A percentile compares a stretch with the other conserved stretches of the same genome.
Conservation (phyloP, 352 stramenopile species). For the Phytophthora boehmeriae region DNA sequence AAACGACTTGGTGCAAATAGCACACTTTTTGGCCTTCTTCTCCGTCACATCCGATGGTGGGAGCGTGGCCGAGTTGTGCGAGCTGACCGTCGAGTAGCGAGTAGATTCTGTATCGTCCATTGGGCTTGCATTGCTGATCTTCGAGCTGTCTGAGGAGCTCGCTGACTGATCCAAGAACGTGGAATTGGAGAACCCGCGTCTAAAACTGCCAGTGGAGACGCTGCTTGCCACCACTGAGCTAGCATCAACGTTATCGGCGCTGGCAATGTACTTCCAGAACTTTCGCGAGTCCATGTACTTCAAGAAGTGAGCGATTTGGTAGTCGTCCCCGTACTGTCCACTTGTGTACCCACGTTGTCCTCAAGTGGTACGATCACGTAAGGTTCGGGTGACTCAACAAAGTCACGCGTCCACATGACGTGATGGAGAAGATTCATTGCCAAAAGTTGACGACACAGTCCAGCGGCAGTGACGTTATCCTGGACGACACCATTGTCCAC, state of each 20-base stretch:
- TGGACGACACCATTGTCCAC: slow-evolving; percentile 53
- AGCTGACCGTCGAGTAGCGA: slow-evolving; percentile 28
- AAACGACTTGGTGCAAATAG: slow-evolving; percentile 82
- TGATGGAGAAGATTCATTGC: slow-evolving; percentile 88
- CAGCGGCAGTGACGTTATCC: slow-evolving; percentile 57
- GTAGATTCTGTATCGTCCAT: slow-evolving; percentile 13
- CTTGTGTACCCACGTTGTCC: slow-evolving; percentile 32
- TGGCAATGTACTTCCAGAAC: slow-evolving; percentile 81
- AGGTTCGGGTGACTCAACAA: slow-evolving; percentile 76
- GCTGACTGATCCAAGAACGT: slow-evolving; percentile 21
- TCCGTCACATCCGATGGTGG: slow-evolving; percentile 16
- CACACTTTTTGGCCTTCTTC: slow-evolving; percentile 77
- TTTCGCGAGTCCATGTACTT: slow-evolving; percentile 84
- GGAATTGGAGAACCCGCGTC: slow-evolving; percentile 21
- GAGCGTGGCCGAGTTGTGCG: slow-evolving; percentile 15
- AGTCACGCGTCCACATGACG: slow-evolving; percentile 86
- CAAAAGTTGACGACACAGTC: slow-evolving; percentile 64
- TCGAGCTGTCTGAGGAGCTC: slow-evolving; percentile 26
- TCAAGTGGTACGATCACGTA: slow-evolving; percentile 71
- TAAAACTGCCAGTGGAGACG: slow-evolving; percentile 22
- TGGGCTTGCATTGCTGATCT: slow-evolving; percentile 4
- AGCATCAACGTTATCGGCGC: slow-evolving; percentile 18
- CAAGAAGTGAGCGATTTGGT: slow-evolving; percentile 76
- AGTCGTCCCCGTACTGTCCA: slow-evolving; percentile 35
- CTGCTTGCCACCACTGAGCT: slow-evolving; percentile 31